phyloP scores from a whole-genome alignment of 176 grass and related monocot genomes.

The Cymbopogon citratus region DNA sequence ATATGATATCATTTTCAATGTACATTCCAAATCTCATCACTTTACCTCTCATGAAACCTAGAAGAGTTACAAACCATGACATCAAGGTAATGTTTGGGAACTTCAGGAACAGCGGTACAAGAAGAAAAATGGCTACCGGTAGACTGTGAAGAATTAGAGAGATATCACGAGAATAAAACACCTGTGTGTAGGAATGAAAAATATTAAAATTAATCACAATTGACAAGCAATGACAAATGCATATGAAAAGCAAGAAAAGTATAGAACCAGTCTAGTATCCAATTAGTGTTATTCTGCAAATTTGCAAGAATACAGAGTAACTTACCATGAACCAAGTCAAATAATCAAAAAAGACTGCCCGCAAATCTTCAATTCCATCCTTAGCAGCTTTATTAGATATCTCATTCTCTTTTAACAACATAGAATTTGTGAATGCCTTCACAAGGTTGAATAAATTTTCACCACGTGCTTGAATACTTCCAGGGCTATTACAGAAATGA shows the following conservation, averaged over 20 bases:
- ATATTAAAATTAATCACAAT: conserved; percentile 4
- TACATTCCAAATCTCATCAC: conserved; percentile 12
- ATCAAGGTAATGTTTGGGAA: conserved; percentile 48
- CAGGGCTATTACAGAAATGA: conserved; percentile 59
- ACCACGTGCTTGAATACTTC: conserved; percentile 97
- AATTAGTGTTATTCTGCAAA: conserved; percentile 1
- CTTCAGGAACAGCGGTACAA: conserved; percentile 65
- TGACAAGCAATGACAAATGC: conserved; percentile 21
- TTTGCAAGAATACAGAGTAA: conserved; percentile 26
- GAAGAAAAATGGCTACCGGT: conserved; percentile 61
- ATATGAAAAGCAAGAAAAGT: background rate
- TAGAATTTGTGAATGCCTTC: conserved; percentile 81
- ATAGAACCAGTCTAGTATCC: background rate
- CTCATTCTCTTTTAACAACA: conserved; percentile 48
- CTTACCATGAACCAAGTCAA: conserved; percentile 96
- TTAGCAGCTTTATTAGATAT: conserved; percentile 34
- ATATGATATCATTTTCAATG: background rate
- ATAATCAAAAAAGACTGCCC: conserved; percentile 89
- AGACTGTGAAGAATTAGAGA: conserved; percentile 77
- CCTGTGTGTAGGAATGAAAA: conserved; percentile 48
- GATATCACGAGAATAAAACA: conserved; percentile 72
- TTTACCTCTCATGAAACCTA: conserved; percentile 76
- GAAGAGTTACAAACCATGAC: conserved; percentile 45
- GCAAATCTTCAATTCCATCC: conserved; percentile 36
- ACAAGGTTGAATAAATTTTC: conserved; percentile 87